These are phyloP conservation scores for Santalum album DNA, from an alignment of 164 flowering plant species.

Conservation along the genomic window DNA sequence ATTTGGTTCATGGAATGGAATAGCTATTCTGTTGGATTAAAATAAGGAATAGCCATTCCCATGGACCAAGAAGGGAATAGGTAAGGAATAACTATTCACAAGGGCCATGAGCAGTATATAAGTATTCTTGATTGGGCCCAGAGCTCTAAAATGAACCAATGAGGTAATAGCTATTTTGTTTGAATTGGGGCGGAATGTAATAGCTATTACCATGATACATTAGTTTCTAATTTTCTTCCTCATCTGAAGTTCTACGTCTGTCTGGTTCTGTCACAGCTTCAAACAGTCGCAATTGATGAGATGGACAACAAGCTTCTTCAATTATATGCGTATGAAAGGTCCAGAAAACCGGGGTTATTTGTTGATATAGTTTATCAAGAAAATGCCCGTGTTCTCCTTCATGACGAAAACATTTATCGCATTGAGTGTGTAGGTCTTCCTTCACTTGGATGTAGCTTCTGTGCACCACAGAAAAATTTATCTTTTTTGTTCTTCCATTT, in stretches of 20 bases:
- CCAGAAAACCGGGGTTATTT: slow-evolving; percentile 57
- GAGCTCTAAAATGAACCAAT: too few species aligned
- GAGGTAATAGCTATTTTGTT: too few species aligned
- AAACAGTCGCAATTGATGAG: slow-evolving; percentile 72
- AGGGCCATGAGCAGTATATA: too few species aligned
- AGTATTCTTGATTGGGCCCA: too few species aligned
- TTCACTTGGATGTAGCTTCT: not conserved
- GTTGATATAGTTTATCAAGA: slow-evolving; percentile 73
- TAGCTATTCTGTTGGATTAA: too few species aligned
- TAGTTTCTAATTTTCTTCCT: not conserved
- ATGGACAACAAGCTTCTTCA: slow-evolving; percentile 91
- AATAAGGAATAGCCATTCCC: too few species aligned
- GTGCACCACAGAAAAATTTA: not conserved
- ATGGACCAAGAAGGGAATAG: too few species aligned
- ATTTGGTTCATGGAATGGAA: too few species aligned
- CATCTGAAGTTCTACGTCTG: too few species aligned
- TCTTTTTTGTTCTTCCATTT: not conserved
- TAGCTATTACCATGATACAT: too few species aligned
- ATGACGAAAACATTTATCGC: slow-evolving; percentile 81
- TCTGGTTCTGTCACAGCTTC: slow-evolving; percentile 51
- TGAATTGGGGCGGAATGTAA: too few species aligned
- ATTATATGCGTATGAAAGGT: slow-evolving; percentile 77
- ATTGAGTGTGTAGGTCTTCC: slow-evolving; percentile 68
- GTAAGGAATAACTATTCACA: too few species aligned
- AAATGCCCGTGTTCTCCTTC: slow-evolving; percentile 83